These are phyloP conservation scores for Jamesozyma spencerorum DNA, from an alignment of 805 yeast genomes.

Conservation along the genomic window DNA sequence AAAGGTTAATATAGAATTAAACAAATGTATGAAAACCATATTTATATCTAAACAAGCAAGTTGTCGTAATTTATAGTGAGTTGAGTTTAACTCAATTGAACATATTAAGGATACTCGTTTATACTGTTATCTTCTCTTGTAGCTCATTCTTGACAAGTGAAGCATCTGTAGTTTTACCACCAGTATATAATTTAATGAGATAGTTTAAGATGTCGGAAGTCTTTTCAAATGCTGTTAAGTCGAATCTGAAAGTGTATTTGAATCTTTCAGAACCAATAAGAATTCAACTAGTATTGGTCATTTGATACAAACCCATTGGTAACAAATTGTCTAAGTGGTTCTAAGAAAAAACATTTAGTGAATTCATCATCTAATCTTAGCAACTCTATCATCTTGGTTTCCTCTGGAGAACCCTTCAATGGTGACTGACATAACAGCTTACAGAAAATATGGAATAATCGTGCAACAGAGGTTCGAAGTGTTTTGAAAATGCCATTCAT, in stretches of 20 bases:
- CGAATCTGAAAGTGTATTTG: constrained; percentile 42
- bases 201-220: constrained; percentile 38
- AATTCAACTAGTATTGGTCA: constrained; percentile 37
- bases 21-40: too few relatives aligned
- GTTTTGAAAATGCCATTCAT: constrained; percentile 38
- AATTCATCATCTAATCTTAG: constrained; percentile 37
- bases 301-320: constrained; percentile 33
- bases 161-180: constrained; percentile 32
- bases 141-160: constrained; percentile 48
- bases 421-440: constrained; percentile 51
- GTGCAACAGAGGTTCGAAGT: constrained; percentile 36
- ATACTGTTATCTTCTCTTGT: constrained; percentile 46
- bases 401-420: constrained; percentile 37
- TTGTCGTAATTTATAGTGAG: constrained; percentile 40
- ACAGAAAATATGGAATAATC: constrained; percentile 53
- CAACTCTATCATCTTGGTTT: constrained; percentile 28
- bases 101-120: constrained; percentile 39
- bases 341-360: constrained; percentile 48
- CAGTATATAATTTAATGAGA: constrained; percentile 43
- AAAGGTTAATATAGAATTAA: too few relatives aligned
- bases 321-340: constrained; percentile 35
- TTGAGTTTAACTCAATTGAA: constrained; percentile 50
- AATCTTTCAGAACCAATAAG: constrained; percentile 49
- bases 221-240: constrained; percentile 47
- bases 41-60: too few relatives aligned